Evolutionary conservation across 2,329 filamentous ascomycete genomes (phyloP).

Genomic region (Arachnopeziza araneosa): DNA sequence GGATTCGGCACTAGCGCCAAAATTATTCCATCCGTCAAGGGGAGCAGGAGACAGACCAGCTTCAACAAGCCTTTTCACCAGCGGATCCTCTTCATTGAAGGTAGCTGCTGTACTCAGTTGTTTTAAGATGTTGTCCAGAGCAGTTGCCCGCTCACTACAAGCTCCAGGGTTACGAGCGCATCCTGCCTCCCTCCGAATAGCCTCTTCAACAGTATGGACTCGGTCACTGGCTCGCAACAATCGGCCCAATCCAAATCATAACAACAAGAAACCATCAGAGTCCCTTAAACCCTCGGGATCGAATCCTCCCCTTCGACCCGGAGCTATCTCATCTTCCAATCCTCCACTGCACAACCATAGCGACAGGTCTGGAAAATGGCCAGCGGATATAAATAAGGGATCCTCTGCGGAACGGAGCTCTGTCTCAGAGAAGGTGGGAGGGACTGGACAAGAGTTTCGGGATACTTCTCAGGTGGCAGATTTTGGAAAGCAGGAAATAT

Average conservation of each 20-base stretch:
- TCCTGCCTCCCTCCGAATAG: constrained; percentile 29
- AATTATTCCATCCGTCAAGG: not conserved
- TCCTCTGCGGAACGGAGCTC: constrained; percentile 7
- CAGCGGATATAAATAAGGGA: constrained; percentile 15
- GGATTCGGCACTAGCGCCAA: constrained; percentile 1
- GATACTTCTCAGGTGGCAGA: too few species aligned
- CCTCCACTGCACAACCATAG: constrained; percentile 2
- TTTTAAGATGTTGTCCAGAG: constrained; percentile 29
- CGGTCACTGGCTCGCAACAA: constrained; percentile 40
- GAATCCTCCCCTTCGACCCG: constrained; percentile 11
- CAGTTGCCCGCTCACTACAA: constrained; percentile 23
- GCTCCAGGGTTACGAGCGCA: constrained; percentile 22
- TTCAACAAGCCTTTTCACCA: constrained; percentile 2
- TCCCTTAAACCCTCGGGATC: constrained; percentile 15
- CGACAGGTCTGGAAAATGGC: constrained; percentile 14
- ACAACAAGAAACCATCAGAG: constrained; percentile 24
- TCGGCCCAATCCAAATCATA: constrained; percentile 23
- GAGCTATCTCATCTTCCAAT: constrained; percentile 7
- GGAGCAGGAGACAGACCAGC: not conserved
- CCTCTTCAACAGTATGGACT: constrained; percentile 36
- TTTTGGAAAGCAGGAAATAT: constrained; percentile 13
- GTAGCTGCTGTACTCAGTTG: constrained; percentile 11
- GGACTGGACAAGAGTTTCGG: too few species aligned
- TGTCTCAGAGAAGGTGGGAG: not conserved
- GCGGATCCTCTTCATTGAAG: constrained; percentile 28